Base-by-base conservation (phyloP, 140 eudicot species). In the Flaveria floridana region DNA sequence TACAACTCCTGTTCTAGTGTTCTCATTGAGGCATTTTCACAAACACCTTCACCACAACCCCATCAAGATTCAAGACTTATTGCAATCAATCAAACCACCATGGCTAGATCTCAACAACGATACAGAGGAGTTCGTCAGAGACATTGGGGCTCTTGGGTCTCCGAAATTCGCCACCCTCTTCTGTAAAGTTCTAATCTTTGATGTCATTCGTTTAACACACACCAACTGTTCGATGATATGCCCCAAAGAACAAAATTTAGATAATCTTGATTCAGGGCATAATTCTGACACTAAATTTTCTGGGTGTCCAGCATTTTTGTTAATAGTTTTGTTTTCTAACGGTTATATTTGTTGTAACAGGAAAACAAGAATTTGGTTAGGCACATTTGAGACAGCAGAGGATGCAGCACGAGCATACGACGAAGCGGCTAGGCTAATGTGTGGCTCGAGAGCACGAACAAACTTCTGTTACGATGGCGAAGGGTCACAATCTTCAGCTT, bases 111-210 rank as follows among this genome's bases (percentile, higher is more conserved):
- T 23, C 97, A 93, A 68, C 97, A 90, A 42, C 86, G 98, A 15
- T 93, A 84, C 81, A 76, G 96, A 30, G 98, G 98, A 19, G 98
- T 93, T 47, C 95, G 98, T 16, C 98, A 93, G 52, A 79, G 98
- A 41, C 98, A 93, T 73, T 93, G 98, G 98, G 98, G 98, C 4
- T 93, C 98, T 30, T 93, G 98, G 98, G 98, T 93, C 55, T 89
- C 98, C 65, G 98, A 93, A 90, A 93, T 93, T 73, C 98, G 98
- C 76, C 98, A 93, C 85, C 98, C 98, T 42, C 71, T 90, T 9
- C 75, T 93, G 98, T 89, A 92, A 87, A 7, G 65, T 71, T 67
- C 56, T 51, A 46, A 52, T 50, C 82, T 67, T 59, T 18, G 34
- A 26, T 30, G 16, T 48, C 7, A 44, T 18, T 58, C 12, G 3